Conservation (phyloP, 2,329 filamentous ascomycete species). For the Fusarium proliferatum region DNA sequence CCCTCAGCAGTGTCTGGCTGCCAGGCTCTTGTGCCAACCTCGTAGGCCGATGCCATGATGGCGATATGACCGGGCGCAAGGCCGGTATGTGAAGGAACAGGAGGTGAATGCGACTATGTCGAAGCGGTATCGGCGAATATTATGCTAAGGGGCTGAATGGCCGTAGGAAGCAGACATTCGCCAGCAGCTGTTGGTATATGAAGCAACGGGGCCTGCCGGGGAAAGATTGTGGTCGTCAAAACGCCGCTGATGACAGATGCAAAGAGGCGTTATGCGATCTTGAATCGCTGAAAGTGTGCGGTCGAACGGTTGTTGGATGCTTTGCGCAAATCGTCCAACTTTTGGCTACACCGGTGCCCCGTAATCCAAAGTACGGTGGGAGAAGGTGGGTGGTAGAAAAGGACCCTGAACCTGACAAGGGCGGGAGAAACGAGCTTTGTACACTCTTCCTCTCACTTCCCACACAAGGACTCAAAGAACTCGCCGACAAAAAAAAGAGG, state of each 20-base stretch:
- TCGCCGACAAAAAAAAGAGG: slow-evolving; percentile 42
- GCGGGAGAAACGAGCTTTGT: slow-evolving; percentile 31
- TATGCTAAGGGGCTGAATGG: slow-evolving; percentile 41
- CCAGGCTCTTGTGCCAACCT: slow-evolving; percentile 97
- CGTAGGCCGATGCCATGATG: slow-evolving; percentile 91
- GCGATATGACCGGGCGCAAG: slow-evolving; percentile 43
- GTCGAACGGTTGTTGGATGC: slow-evolving; percentile 24
- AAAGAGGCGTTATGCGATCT: slow-evolving; percentile 29
- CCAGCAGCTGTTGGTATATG: slow-evolving; percentile 28
- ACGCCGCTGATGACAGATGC: slow-evolving; percentile 4
- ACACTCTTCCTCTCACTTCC: slow-evolving; percentile 22
- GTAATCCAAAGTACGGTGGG: slow-evolving; percentile 29
- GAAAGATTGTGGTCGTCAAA: slow-evolving; percentile 21
- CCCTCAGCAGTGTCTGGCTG: slow-evolving; percentile 96
- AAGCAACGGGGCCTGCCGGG: slow-evolving; percentile 36
- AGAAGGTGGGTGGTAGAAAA: slow-evolving; percentile 21
- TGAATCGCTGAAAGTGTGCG: slow-evolving; percentile 11
- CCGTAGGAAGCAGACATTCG: slow-evolving; percentile 47
- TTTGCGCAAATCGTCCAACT: slow-evolving; percentile 36
- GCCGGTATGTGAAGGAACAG: slow-evolving; percentile 31
- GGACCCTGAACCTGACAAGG: slow-evolving; percentile 25
- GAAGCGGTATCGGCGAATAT: slow-evolving; percentile 33
- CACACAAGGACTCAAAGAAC: slow-evolving; percentile 26
- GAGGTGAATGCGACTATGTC: slow-evolving; percentile 36
- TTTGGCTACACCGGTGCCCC: slow-evolving; percentile 33